Percentiles rank a stretch among this genome's conserved stretches.
Evolutionary conservation across 371 early-diverging fungal genomes (phyloP).

Genomic region (Circinella minor): DNA sequence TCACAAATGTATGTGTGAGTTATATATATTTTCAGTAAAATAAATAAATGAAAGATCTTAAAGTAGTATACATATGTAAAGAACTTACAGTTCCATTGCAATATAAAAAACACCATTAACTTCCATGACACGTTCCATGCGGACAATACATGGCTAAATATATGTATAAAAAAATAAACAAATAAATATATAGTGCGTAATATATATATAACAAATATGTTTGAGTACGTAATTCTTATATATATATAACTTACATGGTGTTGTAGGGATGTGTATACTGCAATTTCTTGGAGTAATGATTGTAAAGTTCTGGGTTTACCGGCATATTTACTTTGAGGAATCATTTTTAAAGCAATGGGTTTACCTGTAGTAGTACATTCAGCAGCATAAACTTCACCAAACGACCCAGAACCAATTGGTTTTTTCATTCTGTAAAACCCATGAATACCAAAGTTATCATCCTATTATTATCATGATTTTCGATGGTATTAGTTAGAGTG

Average conservation of each 20-base stretch:
- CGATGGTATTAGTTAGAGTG: background rate
- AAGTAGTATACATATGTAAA: background rate
- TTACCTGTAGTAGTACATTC: background rate
- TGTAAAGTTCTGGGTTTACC: background rate
- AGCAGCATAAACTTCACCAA: background rate
- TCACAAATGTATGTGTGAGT: no score
- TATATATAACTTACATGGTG: conserved; percentile 22
- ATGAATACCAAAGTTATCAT: background rate
- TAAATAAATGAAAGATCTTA: no score
- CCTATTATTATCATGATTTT: background rate
- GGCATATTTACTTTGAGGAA: background rate
- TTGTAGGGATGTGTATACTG: conserved; percentile 27
- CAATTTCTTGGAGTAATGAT: conserved; percentile 21
- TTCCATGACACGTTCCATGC: conserved; percentile 23
- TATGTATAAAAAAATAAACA: background rate
- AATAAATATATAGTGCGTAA: no score
- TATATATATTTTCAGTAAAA: no score
- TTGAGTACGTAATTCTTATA: background rate
- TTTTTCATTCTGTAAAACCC: background rate
- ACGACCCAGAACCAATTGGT: background rate
- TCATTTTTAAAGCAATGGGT: background rate
- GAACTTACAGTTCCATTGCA: conserved; percentile 38
- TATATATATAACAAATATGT: background rate
- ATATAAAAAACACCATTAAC: conserved; percentile 18
- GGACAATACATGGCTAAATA: conserved; percentile 30